phyloP scores from a whole-genome alignment of 331 rosid species.

The Ulmus americana region DNA sequence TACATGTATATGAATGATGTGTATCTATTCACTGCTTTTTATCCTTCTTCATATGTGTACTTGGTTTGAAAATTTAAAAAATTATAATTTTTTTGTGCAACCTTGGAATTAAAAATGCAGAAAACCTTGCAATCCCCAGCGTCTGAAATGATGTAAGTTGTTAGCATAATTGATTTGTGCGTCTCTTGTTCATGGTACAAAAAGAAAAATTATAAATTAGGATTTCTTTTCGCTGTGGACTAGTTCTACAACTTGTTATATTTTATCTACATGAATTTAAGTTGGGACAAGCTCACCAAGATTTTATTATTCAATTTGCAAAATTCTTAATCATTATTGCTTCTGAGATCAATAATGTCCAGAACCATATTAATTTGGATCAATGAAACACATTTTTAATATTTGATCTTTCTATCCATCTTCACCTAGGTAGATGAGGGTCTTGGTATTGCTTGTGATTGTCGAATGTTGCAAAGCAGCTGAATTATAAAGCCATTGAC shows the following conservation, averaged over 20 bases:
- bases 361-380: neutral
- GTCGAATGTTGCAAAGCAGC: neutral
- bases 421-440: too few relatives aligned
- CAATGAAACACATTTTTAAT: neutral
- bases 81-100: conserved; percentile 24
- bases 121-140: conserved; percentile 90
- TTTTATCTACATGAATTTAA: too few relatives aligned
- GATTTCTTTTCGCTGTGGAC: too few relatives aligned
- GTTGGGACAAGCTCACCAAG: too few relatives aligned
- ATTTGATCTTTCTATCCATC: too few relatives aligned
- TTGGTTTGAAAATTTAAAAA: conserved; percentile 22
- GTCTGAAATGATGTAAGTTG: conserved; percentile 83
- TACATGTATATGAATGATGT: conserved; percentile 34
- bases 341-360: neutral
- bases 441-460: neutral
- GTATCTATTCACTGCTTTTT: conserved; percentile 29
- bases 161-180: neutral
- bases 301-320: neutral
- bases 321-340: neutral
- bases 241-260: too few relatives aligned
- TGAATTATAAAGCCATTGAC: neutral
- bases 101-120: conserved; percentile 85
- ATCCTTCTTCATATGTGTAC: neutral
- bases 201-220: too few relatives aligned
- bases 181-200: too few relatives aligned